These are phyloP conservation scores for Aspergillus fijiensis DNA, from an alignment of 2,329 filamentous ascomycete genomes.

Conservation along the genomic window DNA sequence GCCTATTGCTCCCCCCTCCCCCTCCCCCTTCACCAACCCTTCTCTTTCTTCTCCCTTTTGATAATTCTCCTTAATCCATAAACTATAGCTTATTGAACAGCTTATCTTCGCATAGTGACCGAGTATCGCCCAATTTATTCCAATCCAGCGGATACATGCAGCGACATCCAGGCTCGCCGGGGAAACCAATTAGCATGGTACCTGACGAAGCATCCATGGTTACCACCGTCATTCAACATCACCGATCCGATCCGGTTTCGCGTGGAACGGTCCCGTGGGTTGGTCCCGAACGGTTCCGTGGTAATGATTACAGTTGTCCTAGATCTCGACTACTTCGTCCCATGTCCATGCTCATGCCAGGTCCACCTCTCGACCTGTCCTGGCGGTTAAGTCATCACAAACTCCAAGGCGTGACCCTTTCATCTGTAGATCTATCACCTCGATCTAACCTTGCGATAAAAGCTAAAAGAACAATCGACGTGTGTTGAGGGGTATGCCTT, in stretches of 20 bases:
- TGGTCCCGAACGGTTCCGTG: conserved; percentile 21
- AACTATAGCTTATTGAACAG: neutral
- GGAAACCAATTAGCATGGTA: conserved; percentile 9
- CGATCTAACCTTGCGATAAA: conserved; percentile 2
- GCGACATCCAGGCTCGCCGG: neutral
- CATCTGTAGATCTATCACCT: conserved; percentile 9
- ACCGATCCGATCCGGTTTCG: conserved; percentile 22
- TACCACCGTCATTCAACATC: conserved; percentile 5
- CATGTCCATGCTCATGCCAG: neutral
- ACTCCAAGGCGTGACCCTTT: neutral
- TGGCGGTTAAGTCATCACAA: conserved; percentile 4
- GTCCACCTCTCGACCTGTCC: neutral
- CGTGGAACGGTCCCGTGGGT: conserved; percentile 23
- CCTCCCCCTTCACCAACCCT: neutral
- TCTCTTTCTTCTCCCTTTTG: conserved; percentile 6
- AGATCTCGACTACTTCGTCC: neutral
- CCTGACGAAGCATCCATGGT: conserved; percentile 14
- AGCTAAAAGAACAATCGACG: neutral
- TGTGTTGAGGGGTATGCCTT: neutral
- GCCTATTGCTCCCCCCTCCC: conserved; percentile 3
- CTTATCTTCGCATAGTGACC: conserved; percentile 8
- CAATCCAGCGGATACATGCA: neutral
- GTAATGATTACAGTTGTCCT: neutral
- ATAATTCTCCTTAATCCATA: neutral
- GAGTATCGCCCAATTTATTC: neutral